phyloP scores from a whole-genome alignment of 768 basidiomycete genomes.

The Pleurotus cornucopiae region DNA sequence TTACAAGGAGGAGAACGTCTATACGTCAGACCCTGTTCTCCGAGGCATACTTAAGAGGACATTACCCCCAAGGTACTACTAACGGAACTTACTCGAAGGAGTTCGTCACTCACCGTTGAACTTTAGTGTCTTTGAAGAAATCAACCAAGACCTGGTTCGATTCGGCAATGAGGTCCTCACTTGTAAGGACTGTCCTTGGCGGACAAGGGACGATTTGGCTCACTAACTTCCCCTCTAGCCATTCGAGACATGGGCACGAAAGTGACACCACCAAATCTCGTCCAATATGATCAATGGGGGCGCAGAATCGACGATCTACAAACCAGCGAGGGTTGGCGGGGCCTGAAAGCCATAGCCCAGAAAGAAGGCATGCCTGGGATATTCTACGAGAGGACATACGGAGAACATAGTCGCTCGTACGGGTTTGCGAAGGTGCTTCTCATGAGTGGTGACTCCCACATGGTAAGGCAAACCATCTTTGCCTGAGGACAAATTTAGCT shows the following conservation, averaged over 20 bases:
- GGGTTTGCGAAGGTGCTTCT: constrained; percentile 64
- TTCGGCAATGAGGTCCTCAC: constrained; percentile 55
- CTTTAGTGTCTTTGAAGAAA: constrained; percentile 38
- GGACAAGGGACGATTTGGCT: not conserved
- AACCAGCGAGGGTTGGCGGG: constrained; percentile 72
- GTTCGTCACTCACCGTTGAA: no score
- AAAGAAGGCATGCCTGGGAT: constrained; percentile 65
- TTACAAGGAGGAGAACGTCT: constrained; percentile 57
- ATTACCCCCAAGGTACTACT: constrained; percentile 40
- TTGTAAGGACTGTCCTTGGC: constrained; percentile 27
- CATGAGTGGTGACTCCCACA: constrained; percentile 60
- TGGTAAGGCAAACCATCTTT: constrained; percentile 29
- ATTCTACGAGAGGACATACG: constrained; percentile 60
- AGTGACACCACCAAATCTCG: constrained; percentile 45
- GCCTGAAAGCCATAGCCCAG: constrained; percentile 57
- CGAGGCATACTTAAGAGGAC: constrained; percentile 55
- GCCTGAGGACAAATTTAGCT: not conserved
- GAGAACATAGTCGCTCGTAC: constrained; percentile 57
- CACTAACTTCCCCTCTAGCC: constrained; percentile 27
- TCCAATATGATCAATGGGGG: constrained; percentile 77
- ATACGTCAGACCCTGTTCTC: constrained; percentile 57
- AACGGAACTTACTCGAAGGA: no score
- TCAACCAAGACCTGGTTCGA: constrained; percentile 58
- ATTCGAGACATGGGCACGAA: constrained; percentile 48
- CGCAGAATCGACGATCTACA: constrained; percentile 59